Evolutionary conservation across 768 basidiomycete species (phyloP).

Genomic region (Hysterangium stoloniferum): DNA sequence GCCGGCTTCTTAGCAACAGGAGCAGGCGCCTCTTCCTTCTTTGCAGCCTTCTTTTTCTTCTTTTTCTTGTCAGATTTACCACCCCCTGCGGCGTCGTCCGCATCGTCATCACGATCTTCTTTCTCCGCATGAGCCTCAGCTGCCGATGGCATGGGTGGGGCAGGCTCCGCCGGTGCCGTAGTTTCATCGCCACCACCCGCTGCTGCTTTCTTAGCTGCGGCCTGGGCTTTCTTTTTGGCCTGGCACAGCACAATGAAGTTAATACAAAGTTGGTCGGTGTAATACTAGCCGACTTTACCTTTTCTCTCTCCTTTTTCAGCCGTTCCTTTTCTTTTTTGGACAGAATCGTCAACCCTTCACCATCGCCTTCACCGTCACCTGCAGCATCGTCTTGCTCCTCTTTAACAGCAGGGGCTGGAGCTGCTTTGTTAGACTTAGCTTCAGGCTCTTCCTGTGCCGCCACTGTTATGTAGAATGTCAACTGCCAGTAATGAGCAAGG

Average conservation of each 20-base stretch:
- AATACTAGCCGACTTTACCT: constrained; percentile 41
- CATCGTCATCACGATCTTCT: constrained; percentile 59
- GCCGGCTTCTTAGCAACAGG: constrained; percentile 51
- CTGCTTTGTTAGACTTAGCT: constrained; percentile 15
- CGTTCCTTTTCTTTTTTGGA: constrained; percentile 97
- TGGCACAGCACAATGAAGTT: constrained; percentile 23
- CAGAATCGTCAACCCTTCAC: constrained; percentile 56
- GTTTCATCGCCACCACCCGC: constrained; percentile 23
- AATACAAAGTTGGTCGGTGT: constrained; percentile 11
- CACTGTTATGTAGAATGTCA: no score
- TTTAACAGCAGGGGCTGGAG: constrained; percentile 19
- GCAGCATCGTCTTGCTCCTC: constrained; percentile 29
- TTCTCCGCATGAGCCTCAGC: constrained; percentile 38
- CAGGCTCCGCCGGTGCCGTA: constrained; percentile 12
- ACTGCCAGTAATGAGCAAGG: no score
- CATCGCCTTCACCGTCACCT: constrained; percentile 44
- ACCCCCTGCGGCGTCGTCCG: constrained; percentile 33
- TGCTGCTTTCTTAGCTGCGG: constrained; percentile 67
- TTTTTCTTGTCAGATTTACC: constrained; percentile 66
- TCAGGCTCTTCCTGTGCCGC: constrained; percentile 20
- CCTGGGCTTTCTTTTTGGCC: constrained; percentile 95
- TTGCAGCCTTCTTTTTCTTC: constrained; percentile 60
- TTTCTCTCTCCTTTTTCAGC: constrained; percentile 95
- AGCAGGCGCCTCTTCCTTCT: constrained; percentile 65
- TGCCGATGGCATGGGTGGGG: constrained; percentile 27